Percentiles rank a stretch among this genome's conserved stretches.
Conservation (phyloP, 2,329 filamentous ascomycete species). For the Cryphonectria japonica region DNA sequence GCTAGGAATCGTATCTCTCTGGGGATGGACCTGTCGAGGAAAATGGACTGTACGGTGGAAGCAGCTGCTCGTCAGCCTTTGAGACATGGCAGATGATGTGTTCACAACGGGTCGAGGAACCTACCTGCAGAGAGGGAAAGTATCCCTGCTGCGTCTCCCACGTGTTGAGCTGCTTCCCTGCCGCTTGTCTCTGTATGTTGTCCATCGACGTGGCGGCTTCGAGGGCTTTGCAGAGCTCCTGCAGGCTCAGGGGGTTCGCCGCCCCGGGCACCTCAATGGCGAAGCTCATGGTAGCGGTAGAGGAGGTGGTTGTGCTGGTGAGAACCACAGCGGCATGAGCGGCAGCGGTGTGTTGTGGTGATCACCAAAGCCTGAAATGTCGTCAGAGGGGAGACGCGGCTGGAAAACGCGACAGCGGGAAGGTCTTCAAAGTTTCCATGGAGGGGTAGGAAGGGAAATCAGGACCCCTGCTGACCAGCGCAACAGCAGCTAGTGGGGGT, state of each 20-base stretch:
- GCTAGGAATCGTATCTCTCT: conserved; percentile 83
- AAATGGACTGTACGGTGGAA: conserved; percentile 63
- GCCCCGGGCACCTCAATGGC: conserved; percentile 81
- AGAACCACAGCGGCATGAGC: conserved; percentile 7
- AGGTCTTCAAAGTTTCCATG: background rate
- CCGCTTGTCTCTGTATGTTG: conserved; percentile 66
- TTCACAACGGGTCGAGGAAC: background rate
- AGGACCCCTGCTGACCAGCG: background rate
- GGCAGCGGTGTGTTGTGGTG: background rate
- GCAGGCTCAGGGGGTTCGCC: conserved; percentile 69
- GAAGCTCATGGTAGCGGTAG: conserved; percentile 60
- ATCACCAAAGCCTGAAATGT: background rate
- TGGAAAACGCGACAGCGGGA: conserved; percentile 1
- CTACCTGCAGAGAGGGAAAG: conserved; percentile 70
- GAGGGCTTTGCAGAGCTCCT: conserved; percentile 67
- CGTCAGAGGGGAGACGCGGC: background rate
- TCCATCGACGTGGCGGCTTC: conserved; percentile 66
- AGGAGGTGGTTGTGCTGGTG: background rate
- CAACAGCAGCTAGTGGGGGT: background rate
- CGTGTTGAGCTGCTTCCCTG: conserved; percentile 69
- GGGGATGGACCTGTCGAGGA: conserved; percentile 77
- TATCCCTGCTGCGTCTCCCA: conserved; percentile 72
- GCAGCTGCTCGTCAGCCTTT: background rate
- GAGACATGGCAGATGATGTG: background rate
- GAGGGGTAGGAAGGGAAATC: background rate